Evolutionary conservation across 306 rosid genomes (phyloP).

Genomic region (Glycine latifolia): DNA sequence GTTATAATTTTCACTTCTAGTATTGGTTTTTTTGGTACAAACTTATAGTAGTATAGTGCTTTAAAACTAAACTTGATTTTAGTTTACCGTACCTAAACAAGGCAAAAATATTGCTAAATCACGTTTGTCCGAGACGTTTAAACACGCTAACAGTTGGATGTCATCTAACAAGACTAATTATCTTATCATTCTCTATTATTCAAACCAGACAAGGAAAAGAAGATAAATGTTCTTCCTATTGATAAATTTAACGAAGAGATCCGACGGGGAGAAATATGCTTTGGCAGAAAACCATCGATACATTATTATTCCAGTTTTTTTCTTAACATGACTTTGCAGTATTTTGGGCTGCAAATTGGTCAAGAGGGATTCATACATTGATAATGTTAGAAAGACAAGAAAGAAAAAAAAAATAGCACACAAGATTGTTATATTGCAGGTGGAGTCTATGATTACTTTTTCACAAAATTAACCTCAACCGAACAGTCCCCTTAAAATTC

Average conservation of each 20-base stretch:
- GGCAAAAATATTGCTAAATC: too few relatives aligned
- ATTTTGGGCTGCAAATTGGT: background rate
- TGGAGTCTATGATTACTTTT: background rate
- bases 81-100: too few relatives aligned
- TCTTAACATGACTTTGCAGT: background rate
- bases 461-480: constrained; percentile 17
- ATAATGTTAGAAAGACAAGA: background rate
- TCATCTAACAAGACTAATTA: background rate
- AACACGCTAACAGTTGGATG: background rate
- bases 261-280: background rate
- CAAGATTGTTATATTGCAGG: background rate
- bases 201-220: constrained; percentile 6
- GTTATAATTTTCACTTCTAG: background rate
- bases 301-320: background rate
- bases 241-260: background rate
- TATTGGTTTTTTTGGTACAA: too few relatives aligned
- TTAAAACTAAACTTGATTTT: background rate
- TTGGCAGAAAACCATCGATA: background rate
- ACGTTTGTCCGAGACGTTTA: too few relatives aligned
- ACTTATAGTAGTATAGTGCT: background rate
- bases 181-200: background rate
- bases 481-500: background rate
- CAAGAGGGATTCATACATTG: background rate
- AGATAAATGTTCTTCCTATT: background rate
- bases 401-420: background rate